Evolutionary conservation across 306 rosid genomes (phyloP).

Genomic region (Hippophae gyantsensis): DNA sequence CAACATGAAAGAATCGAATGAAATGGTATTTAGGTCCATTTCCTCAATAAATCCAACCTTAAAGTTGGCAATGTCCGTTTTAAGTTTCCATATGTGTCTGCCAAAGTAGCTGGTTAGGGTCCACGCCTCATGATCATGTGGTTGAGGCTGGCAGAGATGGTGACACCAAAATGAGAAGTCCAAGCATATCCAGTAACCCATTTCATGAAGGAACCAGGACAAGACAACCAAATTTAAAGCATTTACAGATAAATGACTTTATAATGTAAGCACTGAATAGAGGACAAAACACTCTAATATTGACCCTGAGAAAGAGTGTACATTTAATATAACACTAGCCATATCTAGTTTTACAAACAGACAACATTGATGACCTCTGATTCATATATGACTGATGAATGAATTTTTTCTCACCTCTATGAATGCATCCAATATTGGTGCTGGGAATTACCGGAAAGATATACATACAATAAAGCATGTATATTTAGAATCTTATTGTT

Average conservation of each 20-base stretch:
- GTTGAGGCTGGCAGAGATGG: conserved; percentile 29
- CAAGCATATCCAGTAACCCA: conserved; percentile 16
- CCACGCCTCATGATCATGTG: conserved; percentile 22
- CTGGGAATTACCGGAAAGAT: conserved; percentile 19
- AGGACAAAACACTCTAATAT: not conserved
- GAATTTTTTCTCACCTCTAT: conserved; percentile 21
- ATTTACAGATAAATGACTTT: conserved; percentile 14
- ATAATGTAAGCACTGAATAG: not conserved
- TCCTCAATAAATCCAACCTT: conserved; percentile 24
- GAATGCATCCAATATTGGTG: conserved; percentile 30
- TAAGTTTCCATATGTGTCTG: conserved; percentile 15
- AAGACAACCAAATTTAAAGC: conserved; percentile 12
- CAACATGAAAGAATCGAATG: not conserved
- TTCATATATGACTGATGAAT: conserved; percentile 35
- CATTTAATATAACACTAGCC: conserved; percentile 16
- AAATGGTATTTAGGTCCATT: conserved; percentile 29
- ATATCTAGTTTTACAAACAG: conserved; percentile 23
- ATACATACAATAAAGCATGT: conserved; percentile 11
- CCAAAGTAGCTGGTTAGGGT: conserved; percentile 34
- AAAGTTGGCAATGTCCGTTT: conserved; percentile 33
- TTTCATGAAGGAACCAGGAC: conserved; percentile 21
- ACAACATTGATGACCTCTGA: conserved; percentile 17
- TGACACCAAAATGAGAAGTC: conserved; percentile 16
- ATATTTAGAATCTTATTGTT: conserved; percentile 9
- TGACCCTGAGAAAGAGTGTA: conserved; percentile 13